These are phyloP conservation scores for Trichosporon sp. DNA, from an alignment of 1,284 basidiomycete genomes.

Conservation along the genomic window DNA sequence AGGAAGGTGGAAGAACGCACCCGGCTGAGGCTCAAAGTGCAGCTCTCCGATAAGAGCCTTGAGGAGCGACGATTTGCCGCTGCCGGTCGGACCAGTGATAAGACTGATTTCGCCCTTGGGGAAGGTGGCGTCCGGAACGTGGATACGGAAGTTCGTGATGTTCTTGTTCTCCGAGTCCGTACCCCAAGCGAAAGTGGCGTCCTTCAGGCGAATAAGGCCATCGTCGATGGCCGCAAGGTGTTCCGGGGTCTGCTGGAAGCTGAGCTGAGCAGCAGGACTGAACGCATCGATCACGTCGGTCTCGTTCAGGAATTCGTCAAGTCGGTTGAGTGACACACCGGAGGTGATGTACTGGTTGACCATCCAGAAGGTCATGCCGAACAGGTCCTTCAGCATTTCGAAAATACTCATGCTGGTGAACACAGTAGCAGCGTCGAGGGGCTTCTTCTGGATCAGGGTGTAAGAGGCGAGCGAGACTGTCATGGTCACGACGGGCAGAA, in stretches of 20 bases:
- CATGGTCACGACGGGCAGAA: conserved; percentile 64
- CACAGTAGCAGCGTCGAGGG: conserved; percentile 49
- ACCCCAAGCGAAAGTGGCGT: conserved; percentile 42
- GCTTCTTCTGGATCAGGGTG: conserved; percentile 51
- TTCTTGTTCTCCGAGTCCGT: conserved; percentile 23
- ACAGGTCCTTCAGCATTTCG: conserved; percentile 41
- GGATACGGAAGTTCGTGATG: conserved; percentile 51
- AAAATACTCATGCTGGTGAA: conserved; percentile 48
- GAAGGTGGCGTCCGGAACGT: conserved; percentile 56
- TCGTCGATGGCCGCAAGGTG: conserved; percentile 33
- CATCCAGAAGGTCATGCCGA: conserved; percentile 32
- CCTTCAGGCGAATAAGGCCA: conserved; percentile 39
- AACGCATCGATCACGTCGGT: conserved; percentile 56
- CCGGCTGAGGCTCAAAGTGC: conserved; percentile 50
- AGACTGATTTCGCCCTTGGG: conserved; percentile 57
- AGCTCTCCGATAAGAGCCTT: conserved; percentile 54
- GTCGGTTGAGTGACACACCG: conserved; percentile 53
- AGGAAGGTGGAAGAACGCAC: conserved; percentile 64
- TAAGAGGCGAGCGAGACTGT: conserved; percentile 61
- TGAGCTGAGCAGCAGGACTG: conserved; percentile 31
- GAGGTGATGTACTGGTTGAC: conserved; percentile 41
- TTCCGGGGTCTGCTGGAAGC: conserved; percentile 21
- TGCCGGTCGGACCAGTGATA: conserved; percentile 57
- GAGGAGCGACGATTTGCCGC: conserved; percentile 46
- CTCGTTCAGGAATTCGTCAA: conserved; percentile 52